A percentile compares a stretch with the other conserved stretches of the same genome.
These are phyloP conservation scores for Colletotrichum graminicola DNA, from an alignment of 2,329 filamentous ascomycete genomes.

Conservation along the genomic window DNA sequence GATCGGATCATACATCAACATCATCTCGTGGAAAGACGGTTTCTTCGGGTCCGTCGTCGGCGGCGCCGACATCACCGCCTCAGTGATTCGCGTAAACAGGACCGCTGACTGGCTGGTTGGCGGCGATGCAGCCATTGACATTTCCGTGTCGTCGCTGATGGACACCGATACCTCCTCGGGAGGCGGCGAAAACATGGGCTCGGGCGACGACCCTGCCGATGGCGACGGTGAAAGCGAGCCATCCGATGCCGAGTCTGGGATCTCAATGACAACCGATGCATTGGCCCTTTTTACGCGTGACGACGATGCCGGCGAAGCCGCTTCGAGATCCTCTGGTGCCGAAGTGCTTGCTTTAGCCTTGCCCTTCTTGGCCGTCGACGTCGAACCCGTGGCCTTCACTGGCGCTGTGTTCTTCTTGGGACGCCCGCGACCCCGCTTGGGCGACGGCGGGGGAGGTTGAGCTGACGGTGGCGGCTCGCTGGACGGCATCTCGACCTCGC, in stretches of 20 bases:
- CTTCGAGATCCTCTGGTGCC: conserved; percentile 43
- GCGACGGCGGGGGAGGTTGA: conserved; percentile 45
- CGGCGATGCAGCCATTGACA: conserved; percentile 54
- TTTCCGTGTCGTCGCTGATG: conserved; percentile 59
- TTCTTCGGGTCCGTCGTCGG: conserved; percentile 61
- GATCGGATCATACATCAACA: conserved; percentile 92
- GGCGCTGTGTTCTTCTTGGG: conserved; percentile 25
- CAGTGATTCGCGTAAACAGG: conserved; percentile 66
- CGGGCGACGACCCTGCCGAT: conserved; percentile 52
- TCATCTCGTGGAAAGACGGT: conserved; percentile 90
- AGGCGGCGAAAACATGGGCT: conserved; percentile 58
- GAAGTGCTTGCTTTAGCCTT: conserved; percentile 21
- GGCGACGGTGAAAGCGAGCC: conserved; percentile 45
- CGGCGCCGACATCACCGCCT: conserved; percentile 65
- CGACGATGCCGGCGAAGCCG: conserved; percentile 45
- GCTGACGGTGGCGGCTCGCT: conserved; percentile 53
- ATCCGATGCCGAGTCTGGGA: conserved; percentile 65
- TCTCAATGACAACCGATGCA: conserved; percentile 55
- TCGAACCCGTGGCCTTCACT: neutral
- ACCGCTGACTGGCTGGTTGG: conserved; percentile 54
- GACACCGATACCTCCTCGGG: conserved; percentile 58
- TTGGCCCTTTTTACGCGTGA: conserved; percentile 46
- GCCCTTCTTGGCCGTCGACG: conserved; percentile 7
- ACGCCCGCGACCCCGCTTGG: conserved; percentile 28
- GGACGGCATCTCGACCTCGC: conserved; percentile 30